Evolutionary conservation across 2,329 filamentous ascomycete species (phyloP), one percentile per base, ranked within the genome.

Genomic region (Alternaria sp.): DNA sequence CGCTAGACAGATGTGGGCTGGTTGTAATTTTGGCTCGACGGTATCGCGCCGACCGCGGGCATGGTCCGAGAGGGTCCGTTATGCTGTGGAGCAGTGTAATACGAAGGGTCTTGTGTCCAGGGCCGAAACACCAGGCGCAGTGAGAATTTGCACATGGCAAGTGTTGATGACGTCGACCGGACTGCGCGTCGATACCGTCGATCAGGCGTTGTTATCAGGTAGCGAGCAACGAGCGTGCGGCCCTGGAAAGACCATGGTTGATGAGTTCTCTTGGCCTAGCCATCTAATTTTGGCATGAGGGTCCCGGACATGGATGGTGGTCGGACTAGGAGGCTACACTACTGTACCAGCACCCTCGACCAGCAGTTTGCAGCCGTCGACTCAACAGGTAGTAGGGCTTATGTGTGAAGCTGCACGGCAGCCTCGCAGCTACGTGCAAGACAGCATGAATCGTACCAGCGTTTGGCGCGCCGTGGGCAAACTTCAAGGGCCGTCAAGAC

Each of bases 201-300:
- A 54, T 54, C 26, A 30, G 51, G 28, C n/a, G 43, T 44, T 59
- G 61, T 61, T 50, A 58, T 50, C 58, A 60, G 49, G 45, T 51
- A 44, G 57, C 57, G n/a, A 50, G 36, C 51, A 59, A 17, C 43
- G 52, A 36, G 40, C 28, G 50, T 49, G 55, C 57, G 30, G 44
- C 32, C 23, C 13, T 44, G 25, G 57, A 44, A 21, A 28, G 57
- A 45, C 40, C 44, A 26, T 26, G n/a, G 45, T 50, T 52, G 43
- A 54, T 49, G 50, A 46, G 44, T 45, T 19, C 57, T 52, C 47
- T 40, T 57, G 46, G 50, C 28, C 43, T 19, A 43, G 56, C 46
- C 40, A 36, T 59, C 66, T 67, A 70, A 63, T 56, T 70, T 68
- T 68, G 64, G 66, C 64, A 61, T 57, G 60, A 56, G 54, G 58